phyloP scores from a whole-genome alignment of 148 eudicot species.

The Rhododendron ovatum region DNA sequence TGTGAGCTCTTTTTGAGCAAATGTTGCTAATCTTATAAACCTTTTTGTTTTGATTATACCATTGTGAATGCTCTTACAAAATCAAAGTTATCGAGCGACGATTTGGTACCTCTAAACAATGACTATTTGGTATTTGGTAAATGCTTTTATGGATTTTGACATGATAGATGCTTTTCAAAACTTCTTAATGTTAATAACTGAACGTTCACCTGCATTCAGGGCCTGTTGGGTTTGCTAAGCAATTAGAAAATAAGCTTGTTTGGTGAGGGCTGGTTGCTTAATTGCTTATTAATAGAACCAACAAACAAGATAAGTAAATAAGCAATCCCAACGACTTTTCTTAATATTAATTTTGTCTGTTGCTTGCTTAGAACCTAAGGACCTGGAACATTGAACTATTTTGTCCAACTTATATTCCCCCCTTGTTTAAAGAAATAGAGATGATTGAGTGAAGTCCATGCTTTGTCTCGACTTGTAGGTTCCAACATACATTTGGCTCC shows the following conservation, averaged over 20 bases:
- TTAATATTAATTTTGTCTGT: neutral
- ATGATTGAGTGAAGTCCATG: neutral
- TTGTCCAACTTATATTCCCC: neutral
- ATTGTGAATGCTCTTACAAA: neutral
- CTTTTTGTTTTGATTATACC: no score
- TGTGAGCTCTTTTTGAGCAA: no score
- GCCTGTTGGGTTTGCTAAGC: neutral
- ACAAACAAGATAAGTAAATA: neutral
- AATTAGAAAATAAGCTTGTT: neutral
- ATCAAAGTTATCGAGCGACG: neutral
- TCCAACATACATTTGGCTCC: neutral
- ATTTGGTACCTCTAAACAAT: neutral
- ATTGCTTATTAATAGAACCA: neutral
- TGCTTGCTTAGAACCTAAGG: neutral
- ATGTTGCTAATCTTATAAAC: no score
- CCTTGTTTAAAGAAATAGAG: neutral
- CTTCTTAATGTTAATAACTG: neutral
- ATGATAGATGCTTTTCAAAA: neutral
- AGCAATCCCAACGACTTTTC: neutral
- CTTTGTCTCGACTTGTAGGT: neutral
- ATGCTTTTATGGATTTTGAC: neutral
- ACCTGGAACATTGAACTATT: neutral
- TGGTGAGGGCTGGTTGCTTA: neutral
- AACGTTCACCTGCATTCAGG: neutral
- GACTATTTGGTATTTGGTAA: neutral